Conservation (phyloP, 495 filamentous ascomycete genomes). For the Podospora conica region DNA sequence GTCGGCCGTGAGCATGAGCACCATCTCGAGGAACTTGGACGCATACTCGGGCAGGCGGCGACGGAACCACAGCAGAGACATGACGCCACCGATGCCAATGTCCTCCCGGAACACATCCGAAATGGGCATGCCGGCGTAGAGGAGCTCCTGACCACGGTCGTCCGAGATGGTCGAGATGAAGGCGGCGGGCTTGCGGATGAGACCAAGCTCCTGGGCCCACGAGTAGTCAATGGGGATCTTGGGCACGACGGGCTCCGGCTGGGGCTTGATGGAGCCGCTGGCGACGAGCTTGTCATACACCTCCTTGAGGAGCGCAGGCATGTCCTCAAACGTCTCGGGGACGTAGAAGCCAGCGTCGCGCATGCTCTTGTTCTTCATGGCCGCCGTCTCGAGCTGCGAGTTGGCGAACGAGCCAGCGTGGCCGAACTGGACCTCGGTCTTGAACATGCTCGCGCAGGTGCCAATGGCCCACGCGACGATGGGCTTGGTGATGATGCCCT, state of each 20-base stretch:
- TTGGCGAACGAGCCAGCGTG: slow-evolving; percentile 98
- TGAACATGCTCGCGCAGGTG: slow-evolving; percentile 99
- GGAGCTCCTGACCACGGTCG: slow-evolving; percentile 97
- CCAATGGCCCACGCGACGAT: slow-evolving; percentile 99
- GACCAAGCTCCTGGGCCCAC: slow-evolving; percentile 98
- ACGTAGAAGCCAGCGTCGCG: slow-evolving; percentile 85
- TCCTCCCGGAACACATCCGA: slow-evolving; percentile 99
- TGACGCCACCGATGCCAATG: slow-evolving; percentile 98
- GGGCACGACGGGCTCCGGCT: slow-evolving; percentile 82
- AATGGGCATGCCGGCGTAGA: slow-evolving; percentile 98
- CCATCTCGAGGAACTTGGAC: slow-evolving; percentile 99
- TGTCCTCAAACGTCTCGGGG: slow-evolving; percentile 93
- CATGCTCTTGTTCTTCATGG: slow-evolving; percentile 94
- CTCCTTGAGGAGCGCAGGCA: slow-evolving; percentile 64
- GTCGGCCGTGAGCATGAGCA: slow-evolving; percentile 98
- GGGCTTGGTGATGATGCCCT: slow-evolving; percentile 90
- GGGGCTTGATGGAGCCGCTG: slow-evolving; percentile 74
- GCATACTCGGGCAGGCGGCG: slow-evolving; percentile 93
- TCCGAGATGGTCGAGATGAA: slow-evolving; percentile 99
- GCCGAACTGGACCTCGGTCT: slow-evolving; percentile 99
- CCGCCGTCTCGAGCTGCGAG: slow-evolving; percentile 96
- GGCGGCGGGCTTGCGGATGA: slow-evolving; percentile 98
- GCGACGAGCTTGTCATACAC: slow-evolving; percentile 84
- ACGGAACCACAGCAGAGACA: slow-evolving; percentile 99
- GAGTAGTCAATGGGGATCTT: slow-evolving; percentile 99